Evolutionary conservation across 2,329 filamentous ascomycete species (phyloP), one percentile per base, ranked within the genome.

Genomic region (Beauveria sp.): DNA sequence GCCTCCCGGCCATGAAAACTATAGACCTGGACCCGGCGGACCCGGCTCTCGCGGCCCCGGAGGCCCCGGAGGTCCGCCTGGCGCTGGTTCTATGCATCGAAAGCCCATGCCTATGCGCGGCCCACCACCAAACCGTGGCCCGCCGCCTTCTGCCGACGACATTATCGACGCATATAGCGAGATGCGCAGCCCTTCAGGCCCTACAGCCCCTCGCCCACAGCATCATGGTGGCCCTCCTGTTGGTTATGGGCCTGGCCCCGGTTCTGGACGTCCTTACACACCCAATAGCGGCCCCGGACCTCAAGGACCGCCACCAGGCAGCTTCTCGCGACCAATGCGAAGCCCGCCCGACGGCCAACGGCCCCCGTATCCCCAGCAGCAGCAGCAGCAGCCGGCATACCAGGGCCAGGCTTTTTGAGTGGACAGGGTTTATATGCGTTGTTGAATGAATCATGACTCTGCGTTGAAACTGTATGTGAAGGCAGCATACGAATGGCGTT

Each of bases 221-320:
- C 67, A 68, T 18, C 66, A 67, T n/a, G 67, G 69, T 40, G 65
- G 66, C 12, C 66, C 66, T 64, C 90, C 91, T 1, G 76, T 96
- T 65, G 88, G 97, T 72, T 97, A 97, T 74, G 93, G 93, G 0
- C 91, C 88, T 6, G 62, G 60, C 14, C 64, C 63, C 16, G 63
- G 61, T 7, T n/a, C 8, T 4, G 53, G 42, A 2, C 65, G 58
- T 5, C 58, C 58, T 38, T 60, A 60, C 58, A 60, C 58, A 31
- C 58, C 58, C 22, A 60, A 63, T 28, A 52, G 56, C 16, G 42
- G 57, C 42, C 38, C 28, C 6, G 43, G 49, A 42, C 28, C 53
- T 45, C 56, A 64, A 61, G 63, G 66, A 64, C 22, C 67, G 14
- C 67, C 65, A 20, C 60, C 69, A 4, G 65, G 60, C 10, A 73